Base-by-base conservation (phyloP, 1,139 yeast genomes). In the Blastobotrys illinoisensis region DNA sequence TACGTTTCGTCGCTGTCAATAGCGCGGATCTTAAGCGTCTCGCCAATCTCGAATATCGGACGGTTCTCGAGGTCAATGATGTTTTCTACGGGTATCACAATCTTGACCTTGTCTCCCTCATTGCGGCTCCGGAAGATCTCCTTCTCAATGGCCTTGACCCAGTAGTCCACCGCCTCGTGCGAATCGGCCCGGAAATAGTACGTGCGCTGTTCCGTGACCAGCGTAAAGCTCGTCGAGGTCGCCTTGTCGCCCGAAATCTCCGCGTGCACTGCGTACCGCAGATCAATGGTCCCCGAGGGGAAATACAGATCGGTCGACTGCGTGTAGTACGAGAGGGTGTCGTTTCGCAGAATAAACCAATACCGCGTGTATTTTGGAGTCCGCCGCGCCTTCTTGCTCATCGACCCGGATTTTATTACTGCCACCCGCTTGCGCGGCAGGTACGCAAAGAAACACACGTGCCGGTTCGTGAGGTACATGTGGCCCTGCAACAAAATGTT, bases 401-500 rank as follows among this genome's bases (percentile, higher is more conserved):
- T 61, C 0, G 74, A 65, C 3, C 81, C 82, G 47, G 82, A 77
- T 68, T 77, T 76, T 48, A 83, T 70, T 0, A 61, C 59, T 9
- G 64, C 57, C 5, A 63, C 56, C 18, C 79, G 70, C 54, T 79
- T 78, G 0, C 64, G 62, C 1, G 97, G 96, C n/a, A 91, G 70
- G 62, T 83, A 85, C 0, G 97, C 95, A 71, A 86, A 86, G 67
- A 88, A 91, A 49, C 89, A 72, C 7, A 91, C 69, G 59, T 82
- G 80, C 13, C 79, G 74, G 48, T 75, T 71, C 1, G 97, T 90
- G 43, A 91, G 70, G 63, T 87, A 87, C 14, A 89, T 68, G 62
- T 87, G 91, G 1, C 98, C 98, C 67, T 90, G 97, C 28, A 90
- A 71, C 43, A 91, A 72, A 0, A 91, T 95, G 63, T 88, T 96